phyloP scores from a whole-genome alignment of 495 filamentous ascomycete species.

The Parachaetomium inaequale region DNA sequence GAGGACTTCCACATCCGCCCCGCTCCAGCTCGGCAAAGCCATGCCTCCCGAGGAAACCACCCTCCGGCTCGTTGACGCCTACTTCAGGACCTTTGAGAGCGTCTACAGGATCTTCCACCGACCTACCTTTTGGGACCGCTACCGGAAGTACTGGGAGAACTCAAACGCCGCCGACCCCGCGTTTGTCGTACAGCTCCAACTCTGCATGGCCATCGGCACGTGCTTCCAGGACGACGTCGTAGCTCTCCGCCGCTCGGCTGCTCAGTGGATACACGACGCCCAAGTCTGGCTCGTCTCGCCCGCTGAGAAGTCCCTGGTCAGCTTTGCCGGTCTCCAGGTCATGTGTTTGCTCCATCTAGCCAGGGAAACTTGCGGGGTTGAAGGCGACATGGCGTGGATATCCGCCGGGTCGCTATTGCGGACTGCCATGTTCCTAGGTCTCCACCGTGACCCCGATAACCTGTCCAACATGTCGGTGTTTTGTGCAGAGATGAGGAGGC shows the following conservation, averaged over 20 bases:
- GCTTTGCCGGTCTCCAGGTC: slow-evolving; percentile 54
- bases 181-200: slow-evolving; percentile 58
- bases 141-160: slow-evolving; percentile 43
- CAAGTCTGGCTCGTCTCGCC: slow-evolving; percentile 59
- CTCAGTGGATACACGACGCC: slow-evolving; percentile 61
- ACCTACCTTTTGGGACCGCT: slow-evolving; percentile 51
- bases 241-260: slow-evolving; percentile 48
- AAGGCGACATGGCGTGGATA: slow-evolving; percentile 57
- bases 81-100: slow-evolving; percentile 50
- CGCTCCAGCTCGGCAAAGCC: slow-evolving; percentile 28
- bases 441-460: slow-evolving; percentile 55
- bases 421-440: slow-evolving; percentile 57
- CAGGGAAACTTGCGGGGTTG: slow-evolving; percentile 52
- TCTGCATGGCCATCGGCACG: slow-evolving; percentile 61
- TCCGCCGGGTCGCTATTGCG: slow-evolving; percentile 55
- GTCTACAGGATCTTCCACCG: slow-evolving; percentile 53
- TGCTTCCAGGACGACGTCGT: slow-evolving; percentile 51
- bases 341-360: slow-evolving; percentile 60
- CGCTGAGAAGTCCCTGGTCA: slow-evolving; percentile 50
- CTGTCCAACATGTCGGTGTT: slow-evolving; percentile 44
- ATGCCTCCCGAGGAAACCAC: slow-evolving; percentile 42
- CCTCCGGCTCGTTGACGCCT: slow-evolving; percentile 48
- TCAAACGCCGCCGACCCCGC: slow-evolving; percentile 24
- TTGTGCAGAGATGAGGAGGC: slow-evolving; percentile 61
- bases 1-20: slow-evolving; percentile 32